phyloP scores from a whole-genome alignment of 345 rosid species.

The Microthlaspi erraticum region DNA sequence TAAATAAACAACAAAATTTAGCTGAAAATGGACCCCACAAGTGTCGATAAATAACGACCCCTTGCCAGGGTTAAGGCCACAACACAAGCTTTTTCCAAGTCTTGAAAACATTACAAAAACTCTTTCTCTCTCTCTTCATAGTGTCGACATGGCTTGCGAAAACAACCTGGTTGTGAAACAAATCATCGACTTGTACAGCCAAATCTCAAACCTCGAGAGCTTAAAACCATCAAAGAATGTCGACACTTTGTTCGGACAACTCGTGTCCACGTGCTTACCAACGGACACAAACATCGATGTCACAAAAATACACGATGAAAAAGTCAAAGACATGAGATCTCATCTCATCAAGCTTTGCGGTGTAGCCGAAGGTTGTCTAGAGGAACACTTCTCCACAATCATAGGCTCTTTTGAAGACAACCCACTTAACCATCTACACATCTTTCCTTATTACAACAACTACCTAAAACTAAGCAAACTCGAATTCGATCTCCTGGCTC shows the following conservation, averaged over 20 bases:
- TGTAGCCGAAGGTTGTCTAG: constrained; percentile 76
- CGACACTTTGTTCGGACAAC: constrained; percentile 86
- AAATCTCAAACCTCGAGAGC: constrained; percentile 74
- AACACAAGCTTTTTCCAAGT: constrained; percentile 24
- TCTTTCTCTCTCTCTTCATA: constrained; percentile 40
- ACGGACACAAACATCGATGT: constrained; percentile 71
- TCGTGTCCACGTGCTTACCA: constrained; percentile 80
- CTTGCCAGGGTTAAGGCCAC: constrained; percentile 26
- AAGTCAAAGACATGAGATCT: constrained; percentile 67
- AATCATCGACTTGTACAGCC: constrained; percentile 58
- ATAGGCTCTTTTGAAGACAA: constrained; percentile 63
- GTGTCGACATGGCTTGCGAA: constrained; percentile 85
- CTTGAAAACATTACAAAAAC: neutral
- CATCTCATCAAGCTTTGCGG: constrained; percentile 81
- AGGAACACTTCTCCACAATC: constrained; percentile 72
- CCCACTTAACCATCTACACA: constrained; percentile 68
- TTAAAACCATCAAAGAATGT: constrained; percentile 89
- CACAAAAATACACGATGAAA: constrained; percentile 53
- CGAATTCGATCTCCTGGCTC: constrained; percentile 61
- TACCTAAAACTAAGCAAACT: constrained; percentile 84
- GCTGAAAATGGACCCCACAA: constrained; percentile 18
- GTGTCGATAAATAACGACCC: constrained; percentile 30
- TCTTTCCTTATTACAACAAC: constrained; percentile 84
- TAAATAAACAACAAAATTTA: constrained; percentile 13
- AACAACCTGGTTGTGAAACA: constrained; percentile 59